Evolutionary conservation across 768 basidiomycete genomes (phyloP).

Genomic region (Krasilnikovozyma curviuscula): DNA sequence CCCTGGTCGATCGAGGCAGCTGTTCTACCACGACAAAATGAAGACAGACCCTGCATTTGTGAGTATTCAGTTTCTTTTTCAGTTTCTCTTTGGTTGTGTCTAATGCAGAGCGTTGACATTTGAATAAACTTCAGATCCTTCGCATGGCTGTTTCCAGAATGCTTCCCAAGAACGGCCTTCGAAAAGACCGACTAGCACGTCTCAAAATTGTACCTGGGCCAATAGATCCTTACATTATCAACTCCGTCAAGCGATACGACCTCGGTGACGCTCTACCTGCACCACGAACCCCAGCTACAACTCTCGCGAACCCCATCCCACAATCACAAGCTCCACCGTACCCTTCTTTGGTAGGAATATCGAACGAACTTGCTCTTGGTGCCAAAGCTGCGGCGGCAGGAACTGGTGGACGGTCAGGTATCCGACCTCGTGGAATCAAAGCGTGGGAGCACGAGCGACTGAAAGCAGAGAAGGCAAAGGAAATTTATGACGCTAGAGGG

Average conservation of each 20-base stretch:
- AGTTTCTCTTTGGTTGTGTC: background rate
- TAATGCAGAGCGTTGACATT: background rate
- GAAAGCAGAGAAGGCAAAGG: too few species aligned
- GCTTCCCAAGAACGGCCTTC: constrained; percentile 93
- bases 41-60: constrained; percentile 74
- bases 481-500: too few species aligned
- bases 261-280: too few species aligned
- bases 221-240: constrained; percentile 45
- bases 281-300: too few species aligned
- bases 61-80: constrained; percentile 19
- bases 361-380: too few species aligned
- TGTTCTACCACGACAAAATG: constrained; percentile 67
- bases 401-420: too few species aligned
- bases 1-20: constrained; percentile 83
- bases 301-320: too few species aligned
- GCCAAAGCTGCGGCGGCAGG: too few species aligned
- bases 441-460: too few species aligned
- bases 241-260: constrained; percentile 66
- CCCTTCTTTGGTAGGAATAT: too few species aligned
- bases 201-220: constrained; percentile 69
- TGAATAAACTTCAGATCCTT: constrained; percentile 48
- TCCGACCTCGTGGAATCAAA: too few species aligned
- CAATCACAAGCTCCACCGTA: too few species aligned
- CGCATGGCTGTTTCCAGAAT: constrained; percentile 91
- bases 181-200: constrained; percentile 68